These are phyloP conservation scores for Leccinum disarticulatum DNA, from an alignment of 768 basidiomycete species.

Conservation along the genomic window DNA sequence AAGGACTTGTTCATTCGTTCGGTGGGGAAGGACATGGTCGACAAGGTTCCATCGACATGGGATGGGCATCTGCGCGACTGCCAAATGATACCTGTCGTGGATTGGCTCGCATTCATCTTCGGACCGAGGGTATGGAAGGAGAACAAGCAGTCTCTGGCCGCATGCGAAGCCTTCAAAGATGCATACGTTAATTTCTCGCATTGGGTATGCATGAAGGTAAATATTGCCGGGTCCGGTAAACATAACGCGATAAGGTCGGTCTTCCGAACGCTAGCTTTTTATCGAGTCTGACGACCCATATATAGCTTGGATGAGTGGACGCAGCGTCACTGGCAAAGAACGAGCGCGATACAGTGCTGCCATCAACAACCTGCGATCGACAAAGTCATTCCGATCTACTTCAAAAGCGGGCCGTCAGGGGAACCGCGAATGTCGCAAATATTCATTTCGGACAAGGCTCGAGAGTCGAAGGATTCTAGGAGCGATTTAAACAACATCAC, in stretches of 20 bases:
- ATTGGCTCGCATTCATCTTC: neutral
- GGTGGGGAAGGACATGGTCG: neutral
- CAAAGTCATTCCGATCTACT: neutral
- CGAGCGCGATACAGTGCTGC: neutral
- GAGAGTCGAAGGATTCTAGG: neutral
- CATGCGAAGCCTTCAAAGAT: neutral
- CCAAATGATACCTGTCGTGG: neutral
- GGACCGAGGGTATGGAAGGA: neutral
- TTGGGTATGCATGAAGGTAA: neutral
- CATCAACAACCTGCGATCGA: neutral
- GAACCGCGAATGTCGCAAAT: neutral
- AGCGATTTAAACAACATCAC: neutral
- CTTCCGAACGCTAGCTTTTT: neutral
- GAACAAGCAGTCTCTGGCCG: neutral
- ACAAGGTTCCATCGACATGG: neutral
- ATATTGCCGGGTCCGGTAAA: neutral
- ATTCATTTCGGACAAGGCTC: neutral
- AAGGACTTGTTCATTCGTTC: conserved; percentile 6
- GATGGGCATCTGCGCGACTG: conserved; percentile 1
- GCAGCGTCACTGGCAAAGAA: neutral
- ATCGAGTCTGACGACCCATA: neutral
- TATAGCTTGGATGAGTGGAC: neutral
- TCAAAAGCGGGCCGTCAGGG: neutral
- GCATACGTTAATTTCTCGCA: neutral
- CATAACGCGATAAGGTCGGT: neutral